Base-by-base conservation (phyloP, 169 alveolate species). In the Plasmodium knowlesi region DNA sequence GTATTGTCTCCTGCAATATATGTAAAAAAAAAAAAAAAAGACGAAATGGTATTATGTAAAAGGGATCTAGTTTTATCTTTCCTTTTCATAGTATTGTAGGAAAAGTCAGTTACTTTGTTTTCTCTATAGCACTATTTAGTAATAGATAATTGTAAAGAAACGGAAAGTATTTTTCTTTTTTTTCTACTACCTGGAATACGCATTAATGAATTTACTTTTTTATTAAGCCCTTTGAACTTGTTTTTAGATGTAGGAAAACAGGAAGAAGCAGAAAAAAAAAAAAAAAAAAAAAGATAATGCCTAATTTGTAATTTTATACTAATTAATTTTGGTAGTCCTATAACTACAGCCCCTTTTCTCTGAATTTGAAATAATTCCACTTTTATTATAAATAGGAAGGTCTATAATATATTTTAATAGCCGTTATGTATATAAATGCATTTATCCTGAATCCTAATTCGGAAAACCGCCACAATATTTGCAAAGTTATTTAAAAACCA, bases 231-330 rank as follows among this genome's bases (percentile, higher is more conserved):
- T 22, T 67, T 19, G 39, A 37, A 25, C 76, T 22, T 67, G 22
- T 67, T 67, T 67, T 67, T 67, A 67, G 76, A 67, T 67, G 76
- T 67, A 67, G 41, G 76, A 8, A 67, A 67, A 67, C 37, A 67
- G 39, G 76, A 37, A n/a, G 12, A 67, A 67, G n/a, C 34, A 67
- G 6, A 9, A 37, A 22, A 67, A 67, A 67, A 67, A 22, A 67
- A 9, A 37, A 22, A 67, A 67, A 67, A 67, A 22, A 67, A 67
- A 67, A 1, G 37, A 67, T 12, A 50, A 50, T 2, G 61, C 61
- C 61, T 50, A 50, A 14, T 50, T 50, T 50, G 22, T 50, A 50
- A 50, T 16, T 12, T 50, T 50, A 19, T 50, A 50, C 25, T 50
- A 50, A 50, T 16, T 50, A 12, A 14, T 50, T 50, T 50, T 12